Base-by-base conservation (phyloP, 257 asterid genomes). In the Sherardia arvensis region DNA sequence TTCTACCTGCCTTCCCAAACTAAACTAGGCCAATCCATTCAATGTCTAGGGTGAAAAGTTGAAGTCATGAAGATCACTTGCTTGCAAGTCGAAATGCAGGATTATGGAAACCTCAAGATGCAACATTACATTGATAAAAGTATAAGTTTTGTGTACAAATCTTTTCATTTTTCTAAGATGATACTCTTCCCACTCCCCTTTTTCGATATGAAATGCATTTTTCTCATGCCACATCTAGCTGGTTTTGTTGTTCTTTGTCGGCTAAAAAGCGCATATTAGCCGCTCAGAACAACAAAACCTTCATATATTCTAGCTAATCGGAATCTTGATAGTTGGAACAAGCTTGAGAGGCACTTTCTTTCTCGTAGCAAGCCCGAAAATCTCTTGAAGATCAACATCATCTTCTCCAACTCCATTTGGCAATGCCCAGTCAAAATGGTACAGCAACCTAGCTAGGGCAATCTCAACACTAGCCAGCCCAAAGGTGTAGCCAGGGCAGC, bases 21-120 rank as follows among this genome's bases (percentile, higher is more conserved):
- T 54, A 28, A 63, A 38, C 17, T 20, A 61, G 66, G 18, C 28
- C 10, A 9, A 56, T 32, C 34, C 54, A 8, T 45, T 48, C 23
- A 32, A 36, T 43, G 40, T n/a, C 36, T 59, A 79, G 94, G 71
- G 82, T 71, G 65, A 67, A 79, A 64, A 63, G 81, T 71, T 80
- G 82, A 43, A 43, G 51, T 17, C 20, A 43, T 43, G 21, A 83
- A 66, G 72, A 32, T 48, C 11, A 43, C 55, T 54, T 45, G 69
- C 38, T 17, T n/a, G 53, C 56, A 40, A 67, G 64, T 66, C 9
- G 71, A 62, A 40, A 49, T 45, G 61, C 29, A 43, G 53, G 43
- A 10, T 38, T 71, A 58, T 7, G 51, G 5, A 8, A 43, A 43
- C 20, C 56, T 59, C 34, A 71, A 33, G 18, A 29, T n/a, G 17